Percentiles rank a stretch among this genome's conserved stretches.
Conservation (phyloP, 495 filamentous ascomycete species). For the Beverwykella pulmonaria region DNA sequence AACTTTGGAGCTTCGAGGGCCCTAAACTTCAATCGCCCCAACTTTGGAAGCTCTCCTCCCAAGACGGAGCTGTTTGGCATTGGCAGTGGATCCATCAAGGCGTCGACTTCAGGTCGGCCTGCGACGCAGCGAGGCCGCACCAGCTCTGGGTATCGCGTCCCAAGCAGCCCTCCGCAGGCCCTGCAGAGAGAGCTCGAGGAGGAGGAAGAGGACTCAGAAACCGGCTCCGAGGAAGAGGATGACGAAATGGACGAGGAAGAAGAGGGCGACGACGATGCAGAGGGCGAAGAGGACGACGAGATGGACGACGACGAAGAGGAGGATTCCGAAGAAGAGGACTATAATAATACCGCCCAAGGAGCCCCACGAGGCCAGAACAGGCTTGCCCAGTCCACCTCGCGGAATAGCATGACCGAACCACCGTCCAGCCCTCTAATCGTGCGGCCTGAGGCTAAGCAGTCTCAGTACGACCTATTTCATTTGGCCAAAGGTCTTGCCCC, state of each 20-base stretch:
- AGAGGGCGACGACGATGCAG: conserved; percentile 47
- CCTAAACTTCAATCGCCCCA: neutral
- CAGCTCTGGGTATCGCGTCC: conserved; percentile 41
- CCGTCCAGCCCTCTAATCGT: conserved; percentile 5
- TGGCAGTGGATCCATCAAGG: conserved; percentile 13
- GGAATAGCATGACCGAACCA: conserved; percentile 2
- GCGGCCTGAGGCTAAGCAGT: conserved; percentile 15
- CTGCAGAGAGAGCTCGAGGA: conserved; percentile 41
- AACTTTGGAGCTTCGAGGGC: conserved; percentile 45
- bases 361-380: neutral
- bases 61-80: conserved; percentile 48
- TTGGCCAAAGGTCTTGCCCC: conserved; percentile 30
- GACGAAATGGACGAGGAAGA: conserved; percentile 46
- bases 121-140: conserved; percentile 7
- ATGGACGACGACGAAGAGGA: conserved; percentile 34
- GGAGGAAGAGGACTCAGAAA: conserved; percentile 31
- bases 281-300: conserved; percentile 48
- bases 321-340: conserved; percentile 17
- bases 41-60: conserved; percentile 24
- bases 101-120: conserved; percentile 17
- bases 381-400: conserved; percentile 14
- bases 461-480: conserved; percentile 29
- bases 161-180: conserved; percentile 43
- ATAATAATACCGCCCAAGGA: conserved; percentile 6
- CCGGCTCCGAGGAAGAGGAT: conserved; percentile 40